Conservation (phyloP, 345 rosid genomes). For the Mercurialis annua region DNA sequence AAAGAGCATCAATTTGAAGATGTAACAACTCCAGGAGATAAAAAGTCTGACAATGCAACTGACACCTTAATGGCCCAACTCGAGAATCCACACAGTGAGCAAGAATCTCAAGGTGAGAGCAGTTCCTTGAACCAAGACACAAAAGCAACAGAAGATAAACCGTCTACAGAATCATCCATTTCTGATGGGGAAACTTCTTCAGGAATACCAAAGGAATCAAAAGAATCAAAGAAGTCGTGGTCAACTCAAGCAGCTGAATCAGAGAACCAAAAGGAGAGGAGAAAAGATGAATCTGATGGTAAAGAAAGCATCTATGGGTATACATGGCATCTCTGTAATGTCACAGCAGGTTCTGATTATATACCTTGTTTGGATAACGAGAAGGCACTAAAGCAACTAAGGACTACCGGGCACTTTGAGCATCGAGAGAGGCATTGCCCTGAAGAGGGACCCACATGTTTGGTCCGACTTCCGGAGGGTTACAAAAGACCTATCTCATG, state of each 20-base stretch:
- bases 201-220: constrained; percentile 61
- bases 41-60: constrained; percentile 3
- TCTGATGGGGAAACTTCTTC: constrained; percentile 25
- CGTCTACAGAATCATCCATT: constrained; percentile 23
- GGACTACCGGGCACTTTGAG: constrained; percentile 59
- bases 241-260: constrained; percentile 29
- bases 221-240: constrained; percentile 28
- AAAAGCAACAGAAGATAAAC: constrained; percentile 13
- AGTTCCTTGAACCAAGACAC: constrained; percentile 15
- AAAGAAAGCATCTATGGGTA: constrained; percentile 17
- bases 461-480: constrained; percentile 63
- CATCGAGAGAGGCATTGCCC: constrained; percentile 98
- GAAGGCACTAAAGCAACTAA: constrained; percentile 55
- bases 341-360: constrained; percentile 73
- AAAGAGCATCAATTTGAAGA: background rate
- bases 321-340: constrained; percentile 72
- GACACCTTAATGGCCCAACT: background rate
- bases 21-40: constrained; percentile 5
- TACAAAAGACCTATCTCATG: constrained; percentile 66
- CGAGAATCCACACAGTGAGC: constrained; percentile 1
- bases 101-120: constrained; percentile 2
- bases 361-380: constrained; percentile 93
- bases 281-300: constrained; percentile 19
- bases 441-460: constrained; percentile 66
- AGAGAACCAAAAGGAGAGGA: constrained; percentile 29